Evolutionary conservation across 805 yeast genomes (phyloP).

Genomic region (Spathaspora hagerdaliae): DNA sequence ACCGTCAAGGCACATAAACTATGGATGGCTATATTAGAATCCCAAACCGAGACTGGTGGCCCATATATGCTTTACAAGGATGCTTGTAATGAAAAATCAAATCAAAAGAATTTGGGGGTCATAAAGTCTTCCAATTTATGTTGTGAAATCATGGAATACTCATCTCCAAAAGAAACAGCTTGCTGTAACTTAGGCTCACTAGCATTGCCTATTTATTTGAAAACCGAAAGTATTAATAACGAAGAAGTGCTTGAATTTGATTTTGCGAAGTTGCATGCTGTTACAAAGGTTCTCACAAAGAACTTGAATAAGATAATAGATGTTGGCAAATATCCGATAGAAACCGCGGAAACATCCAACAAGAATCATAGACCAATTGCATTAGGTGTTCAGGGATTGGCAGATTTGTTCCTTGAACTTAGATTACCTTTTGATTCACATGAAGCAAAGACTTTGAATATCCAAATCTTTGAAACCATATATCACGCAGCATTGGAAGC

Average conservation of each 20-base stretch:
- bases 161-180: slow-evolving; percentile 89
- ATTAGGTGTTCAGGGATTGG: slow-evolving; percentile 97
- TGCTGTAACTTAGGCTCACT: slow-evolving; percentile 93
- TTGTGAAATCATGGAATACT: slow-evolving; percentile 90
- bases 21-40: slow-evolving; percentile 84
- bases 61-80: slow-evolving; percentile 95
- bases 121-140: slow-evolving; percentile 93
- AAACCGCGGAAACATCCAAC: slow-evolving; percentile 71
- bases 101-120: slow-evolving; percentile 88
- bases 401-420: slow-evolving; percentile 78
- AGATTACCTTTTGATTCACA: slow-evolving; percentile 83
- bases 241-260: slow-evolving; percentile 54
- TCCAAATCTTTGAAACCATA: slow-evolving; percentile 89
- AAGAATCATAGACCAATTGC: slow-evolving; percentile 88
- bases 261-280: slow-evolving; percentile 69
- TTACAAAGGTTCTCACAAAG: slow-evolving; percentile 71
- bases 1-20: slow-evolving; percentile 82
- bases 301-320: slow-evolving; percentile 84
- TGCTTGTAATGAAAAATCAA: slow-evolving; percentile 80
- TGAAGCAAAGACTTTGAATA: slow-evolving; percentile 71
- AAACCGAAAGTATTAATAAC: slow-evolving; percentile 17
- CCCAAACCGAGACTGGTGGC: slow-evolving; percentile 95
- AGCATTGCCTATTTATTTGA: slow-evolving; percentile 77
- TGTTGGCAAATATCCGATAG: slow-evolving; percentile 79
- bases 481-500: slow-evolving; percentile 92